Evolutionary conservation across 805 yeast species (phyloP), one percentile per base, ranked within the genome.

Genomic region (Tetrapisispora nanseiensis): DNA sequence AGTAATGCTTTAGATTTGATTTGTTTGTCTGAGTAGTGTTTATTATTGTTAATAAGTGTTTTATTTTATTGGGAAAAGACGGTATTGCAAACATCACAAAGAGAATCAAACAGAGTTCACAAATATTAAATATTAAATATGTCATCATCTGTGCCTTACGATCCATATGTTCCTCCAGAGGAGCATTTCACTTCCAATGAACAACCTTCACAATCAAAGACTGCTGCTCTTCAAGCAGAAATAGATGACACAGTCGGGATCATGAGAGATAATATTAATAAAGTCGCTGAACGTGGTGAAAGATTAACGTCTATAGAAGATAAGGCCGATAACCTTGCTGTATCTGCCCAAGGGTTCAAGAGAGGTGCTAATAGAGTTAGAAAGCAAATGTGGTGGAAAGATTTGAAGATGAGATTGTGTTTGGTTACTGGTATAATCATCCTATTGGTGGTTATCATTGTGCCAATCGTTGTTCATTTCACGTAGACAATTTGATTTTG

Each of bases 331-430:
- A 86, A 84, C 62, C 74, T 90, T 53, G 95, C 94, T 31, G 85
- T 80, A 37, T 76, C 86, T 40, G 97, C 97, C 7, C 89, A 85
- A 54, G 90, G 95, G 31, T 90, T 90, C 70, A 85, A 94, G 63
- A 77, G 95, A 61, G 94, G 95, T 33, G 97, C 97, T 46, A 89
- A 89, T 68, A 79, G 92, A 54, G 96, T 90, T 40, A 84, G 97
- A 68, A 90, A 87, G 66, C 94, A 86, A 61, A 90, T 90, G 96
- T 90, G 97, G 97, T 84, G 92, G 83, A 90, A 90, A 66, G 95
- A 90, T 62, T 75, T 90, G 77, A 90, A 90, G 70, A 82, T 90
- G 89, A 82, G 94, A 66, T 68, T 89, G 69, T 90, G 97, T 65
- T 67, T 84, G 44, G 81, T 87, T 46, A 77, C 81, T 34, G 82